These are phyloP conservation scores for Hymenoscyphus fructigenus DNA, from an alignment of 2,329 filamentous ascomycete species.

Conservation along the genomic window DNA sequence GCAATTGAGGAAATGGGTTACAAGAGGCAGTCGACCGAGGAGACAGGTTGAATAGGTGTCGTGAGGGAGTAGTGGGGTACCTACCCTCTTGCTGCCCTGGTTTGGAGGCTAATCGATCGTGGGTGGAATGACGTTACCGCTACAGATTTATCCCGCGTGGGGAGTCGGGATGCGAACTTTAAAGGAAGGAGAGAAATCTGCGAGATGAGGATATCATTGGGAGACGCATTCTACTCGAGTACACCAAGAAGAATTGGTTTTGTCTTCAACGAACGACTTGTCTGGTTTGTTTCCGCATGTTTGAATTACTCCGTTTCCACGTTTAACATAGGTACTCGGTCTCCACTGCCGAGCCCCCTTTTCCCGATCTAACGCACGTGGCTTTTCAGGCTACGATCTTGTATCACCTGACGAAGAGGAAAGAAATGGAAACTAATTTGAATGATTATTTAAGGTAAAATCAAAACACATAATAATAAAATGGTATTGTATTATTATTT, in stretches of 20 bases:
- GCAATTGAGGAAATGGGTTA: no score
- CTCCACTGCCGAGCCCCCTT: not conserved
- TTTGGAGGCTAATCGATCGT: not conserved
- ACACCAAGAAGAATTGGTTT: no score
- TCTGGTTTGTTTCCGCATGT: not conserved
- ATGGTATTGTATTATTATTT: not conserved
- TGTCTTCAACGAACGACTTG: not conserved
- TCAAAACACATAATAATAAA: not conserved
- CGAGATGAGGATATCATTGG: not conserved
- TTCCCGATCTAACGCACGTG: not conserved
- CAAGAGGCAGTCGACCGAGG: no score
- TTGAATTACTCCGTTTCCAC: not conserved
- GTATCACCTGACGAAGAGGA: not conserved
- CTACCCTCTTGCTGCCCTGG: not conserved
- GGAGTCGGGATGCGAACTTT: not conserved
- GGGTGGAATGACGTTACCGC: not conserved
- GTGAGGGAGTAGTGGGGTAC: no score
- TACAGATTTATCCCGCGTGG: not conserved
- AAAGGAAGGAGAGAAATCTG: not conserved
- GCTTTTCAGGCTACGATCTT: not conserved
- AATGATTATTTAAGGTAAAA: no score
- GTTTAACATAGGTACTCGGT: conserved; percentile 3
- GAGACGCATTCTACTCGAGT: not conserved
- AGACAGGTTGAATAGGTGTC: no score
- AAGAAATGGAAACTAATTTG: no score